Percentiles rank a stretch among this genome's conserved stretches.
These are phyloP conservation scores for Suhomyces bokatorum DNA, from an alignment of 1,139 yeast species.

Conservation along the genomic window DNA sequence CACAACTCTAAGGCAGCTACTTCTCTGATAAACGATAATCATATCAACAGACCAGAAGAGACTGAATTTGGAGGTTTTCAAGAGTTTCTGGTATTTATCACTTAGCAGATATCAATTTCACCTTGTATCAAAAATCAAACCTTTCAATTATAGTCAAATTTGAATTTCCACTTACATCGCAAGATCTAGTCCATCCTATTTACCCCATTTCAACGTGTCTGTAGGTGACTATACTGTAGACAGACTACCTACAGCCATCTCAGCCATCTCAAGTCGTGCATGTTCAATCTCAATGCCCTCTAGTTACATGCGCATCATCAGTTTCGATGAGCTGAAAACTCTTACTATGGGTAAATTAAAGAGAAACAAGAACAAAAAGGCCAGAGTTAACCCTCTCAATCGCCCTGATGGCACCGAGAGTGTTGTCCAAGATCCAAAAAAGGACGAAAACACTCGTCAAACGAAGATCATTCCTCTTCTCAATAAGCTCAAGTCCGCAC, in stretches of 20 bases:
- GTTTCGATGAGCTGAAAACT: constrained; percentile 7
- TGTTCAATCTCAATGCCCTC: not conserved
- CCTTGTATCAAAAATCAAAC: too few species aligned
- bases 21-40: too few species aligned
- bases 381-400: constrained; percentile 53
- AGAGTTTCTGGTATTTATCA: too few species aligned
- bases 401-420: constrained; percentile 16
- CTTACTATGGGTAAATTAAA: constrained; percentile 69
- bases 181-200: too few species aligned
- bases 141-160: too few species aligned
- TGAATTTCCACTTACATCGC: too few species aligned
- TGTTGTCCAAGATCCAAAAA: constrained; percentile 27
- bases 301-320: not conserved
- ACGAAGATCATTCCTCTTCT: constrained; percentile 69
- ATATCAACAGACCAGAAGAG: too few species aligned
- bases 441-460: constrained; percentile 51
- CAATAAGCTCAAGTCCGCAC: constrained; percentile 58
- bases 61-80: too few species aligned
- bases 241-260: too few species aligned
- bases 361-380: constrained; percentile 61
- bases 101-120: not conserved
- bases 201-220: too few species aligned
- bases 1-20: too few species aligned
- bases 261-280: not conserved
- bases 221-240: not conserved